Percentiles rank a stretch among this genome's conserved stretches.
Conservation (phyloP, 768 basidiomycete genomes). For the Suillus placidus region DNA sequence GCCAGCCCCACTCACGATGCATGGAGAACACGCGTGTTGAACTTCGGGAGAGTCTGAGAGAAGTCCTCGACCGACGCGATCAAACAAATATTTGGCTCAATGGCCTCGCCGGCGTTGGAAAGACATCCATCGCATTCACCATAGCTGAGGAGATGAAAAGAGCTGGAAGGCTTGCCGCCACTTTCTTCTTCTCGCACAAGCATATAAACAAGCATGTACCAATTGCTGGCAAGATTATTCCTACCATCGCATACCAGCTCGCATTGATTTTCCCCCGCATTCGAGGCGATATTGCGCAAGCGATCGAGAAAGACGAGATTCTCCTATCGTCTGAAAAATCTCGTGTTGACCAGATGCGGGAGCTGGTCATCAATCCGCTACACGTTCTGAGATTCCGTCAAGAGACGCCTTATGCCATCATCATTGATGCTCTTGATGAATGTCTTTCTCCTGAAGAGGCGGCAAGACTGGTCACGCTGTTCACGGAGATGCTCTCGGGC, state of each 20-base stretch:
- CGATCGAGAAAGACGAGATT: slow-evolving; percentile 15
- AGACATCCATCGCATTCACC: neutral
- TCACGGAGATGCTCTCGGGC: slow-evolving; percentile 13
- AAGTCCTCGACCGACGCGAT: neutral
- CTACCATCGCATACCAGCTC: slow-evolving; percentile 22
- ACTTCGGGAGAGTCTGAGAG: neutral
- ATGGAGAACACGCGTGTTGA: neutral
- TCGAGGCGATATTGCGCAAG: slow-evolving; percentile 12
- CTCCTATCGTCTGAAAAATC: slow-evolving; percentile 4
- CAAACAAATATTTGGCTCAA: neutral
- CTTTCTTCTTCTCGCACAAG: slow-evolving; percentile 21
- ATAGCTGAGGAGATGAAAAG: neutral
- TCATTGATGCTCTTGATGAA: slow-evolving; percentile 13
- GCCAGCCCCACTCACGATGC: neutral
- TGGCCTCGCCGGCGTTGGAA: neutral
- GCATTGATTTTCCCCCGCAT: slow-evolving; percentile 14
- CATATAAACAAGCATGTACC: slow-evolving; percentile 13
- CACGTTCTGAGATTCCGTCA: slow-evolving; percentile 2
- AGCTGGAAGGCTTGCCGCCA: slow-evolving; percentile 19
- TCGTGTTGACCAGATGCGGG: slow-evolving; percentile 14
- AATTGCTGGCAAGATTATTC: slow-evolving; percentile 9
- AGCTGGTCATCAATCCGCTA: slow-evolving; percentile 19
- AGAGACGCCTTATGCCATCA: slow-evolving; percentile 7
- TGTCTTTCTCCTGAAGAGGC: slow-evolving; percentile 14
- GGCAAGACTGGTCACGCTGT: slow-evolving; percentile 14